Evolutionary conservation across 495 filamentous ascomycete species (phyloP).

Genomic region (Aspergillus olivimuriae): DNA sequence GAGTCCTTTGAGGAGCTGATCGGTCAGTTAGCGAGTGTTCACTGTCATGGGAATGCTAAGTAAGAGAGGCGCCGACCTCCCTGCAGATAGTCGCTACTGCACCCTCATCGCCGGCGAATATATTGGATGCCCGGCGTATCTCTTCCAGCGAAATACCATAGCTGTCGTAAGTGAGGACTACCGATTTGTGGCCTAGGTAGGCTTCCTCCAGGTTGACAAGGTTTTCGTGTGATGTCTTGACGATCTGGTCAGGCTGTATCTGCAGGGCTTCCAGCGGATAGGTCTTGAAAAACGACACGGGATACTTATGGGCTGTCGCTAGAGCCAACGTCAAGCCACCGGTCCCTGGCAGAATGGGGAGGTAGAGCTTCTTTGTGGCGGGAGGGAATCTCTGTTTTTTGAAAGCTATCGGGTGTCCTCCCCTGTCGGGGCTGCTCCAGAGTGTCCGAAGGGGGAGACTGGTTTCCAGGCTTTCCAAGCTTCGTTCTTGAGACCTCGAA

Average conservation of each 20-base stretch:
- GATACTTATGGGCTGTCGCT: not conserved
- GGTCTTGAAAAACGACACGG: constrained; percentile 5
- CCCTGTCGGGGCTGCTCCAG: too few species aligned
- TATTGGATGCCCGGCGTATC: constrained; percentile 5
- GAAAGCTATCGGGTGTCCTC: constrained; percentile 1
- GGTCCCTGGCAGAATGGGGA: constrained; percentile 4
- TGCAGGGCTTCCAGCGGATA: not conserved
- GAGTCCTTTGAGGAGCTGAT: constrained; percentile 1
- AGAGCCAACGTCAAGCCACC: constrained; percentile 2
- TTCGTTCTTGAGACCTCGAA: too few species aligned
- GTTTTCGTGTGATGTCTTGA: constrained; percentile 6
- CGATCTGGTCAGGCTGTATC: constrained; percentile 1
- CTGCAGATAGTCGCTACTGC: constrained; percentile 5
- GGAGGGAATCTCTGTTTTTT: constrained; percentile 7
- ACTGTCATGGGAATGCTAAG: too few species aligned
- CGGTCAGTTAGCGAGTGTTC: not conserved
- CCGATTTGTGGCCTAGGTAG: constrained; percentile 3
- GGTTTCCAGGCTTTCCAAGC: too few species aligned
- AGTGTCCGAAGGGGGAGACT: too few species aligned
- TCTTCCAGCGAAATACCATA: constrained; percentile 4
- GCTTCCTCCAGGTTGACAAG: constrained; percentile 7
- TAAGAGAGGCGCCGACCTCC: constrained; percentile 1
- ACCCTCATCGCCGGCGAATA: constrained; percentile 5
- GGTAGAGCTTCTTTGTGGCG: constrained; percentile 4
- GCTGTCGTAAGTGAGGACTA: constrained; percentile 6